phyloP scores from a whole-genome alignment of 345 rosid species.

The Eucalyptus pauciflora region DNA sequence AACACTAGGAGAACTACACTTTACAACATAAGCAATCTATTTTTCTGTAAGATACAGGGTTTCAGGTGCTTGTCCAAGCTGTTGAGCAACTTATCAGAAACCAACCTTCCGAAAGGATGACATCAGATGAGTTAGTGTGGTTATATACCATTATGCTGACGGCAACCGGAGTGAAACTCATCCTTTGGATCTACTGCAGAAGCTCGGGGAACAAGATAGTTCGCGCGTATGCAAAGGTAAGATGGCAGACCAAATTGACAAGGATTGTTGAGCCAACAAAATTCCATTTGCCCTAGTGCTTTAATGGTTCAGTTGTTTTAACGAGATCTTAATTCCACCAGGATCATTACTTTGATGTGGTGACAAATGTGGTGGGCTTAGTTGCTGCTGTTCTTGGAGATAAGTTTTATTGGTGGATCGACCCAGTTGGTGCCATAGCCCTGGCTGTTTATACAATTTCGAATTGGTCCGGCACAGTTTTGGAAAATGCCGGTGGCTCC shows the following conservation, averaged over 20 bases:
- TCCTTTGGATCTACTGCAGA: conserved; percentile 11
- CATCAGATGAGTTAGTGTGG: not conserved
- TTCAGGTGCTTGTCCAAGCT: conserved; percentile 1
- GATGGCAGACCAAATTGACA: not conserved
- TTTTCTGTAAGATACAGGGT: not conserved
- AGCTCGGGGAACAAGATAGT: conserved; percentile 7
- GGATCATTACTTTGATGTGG: conserved; percentile 17
- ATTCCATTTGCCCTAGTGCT: not conserved
- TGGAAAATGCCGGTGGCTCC: conserved; percentile 10
- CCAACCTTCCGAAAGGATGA: not conserved
- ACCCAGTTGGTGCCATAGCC: conserved; percentile 12
- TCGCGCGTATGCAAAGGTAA: conserved; percentile 8
- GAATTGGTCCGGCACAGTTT: conserved; percentile 9
- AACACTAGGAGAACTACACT: not conserved
- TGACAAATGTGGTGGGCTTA: conserved; percentile 10
- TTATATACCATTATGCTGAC: conserved; percentile 4
- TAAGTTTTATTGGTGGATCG: conserved; percentile 15
- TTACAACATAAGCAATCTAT: not conserved
- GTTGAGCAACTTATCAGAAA: not conserved
- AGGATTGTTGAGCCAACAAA: not conserved
- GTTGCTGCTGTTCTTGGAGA: conserved; percentile 9
- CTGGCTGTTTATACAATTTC: conserved; percentile 9
- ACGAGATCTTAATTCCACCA: not conserved
- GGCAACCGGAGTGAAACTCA: conserved; percentile 2
- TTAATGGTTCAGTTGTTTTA: not conserved